Base-by-base conservation (phyloP, 805 yeast genomes). In the Sugiyamaella smithiae region DNA sequence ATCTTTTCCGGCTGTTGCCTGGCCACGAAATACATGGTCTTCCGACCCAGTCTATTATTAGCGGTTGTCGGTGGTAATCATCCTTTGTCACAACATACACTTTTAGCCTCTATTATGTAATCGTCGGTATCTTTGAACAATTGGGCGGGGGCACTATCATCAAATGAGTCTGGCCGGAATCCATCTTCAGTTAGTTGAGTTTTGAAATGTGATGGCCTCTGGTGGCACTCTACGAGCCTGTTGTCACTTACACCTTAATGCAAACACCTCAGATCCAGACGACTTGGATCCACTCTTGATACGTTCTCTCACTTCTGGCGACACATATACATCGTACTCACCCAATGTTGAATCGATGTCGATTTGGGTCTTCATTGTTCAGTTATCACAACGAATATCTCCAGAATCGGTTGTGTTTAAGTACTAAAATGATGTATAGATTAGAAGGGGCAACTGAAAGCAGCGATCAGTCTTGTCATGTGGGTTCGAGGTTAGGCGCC, bases 21-120 rank as follows among this genome's bases (percentile, higher is more conserved):
- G 56, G 5, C 66, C 67, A 2, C 57, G 37, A 43, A 62, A 62
- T 17, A 57, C 41, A 26, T 53, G 57, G 36, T 28, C 33, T 24
- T 55, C 55, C 8, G 43, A 11, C 19, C 20, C 26, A 24, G 43
- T 17, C 20, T 16, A 23, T 9, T 16, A 12, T 14, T 16, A 36
- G 16, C 16, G 5, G 12, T 4, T 23, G 6, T 12, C 8, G 14
- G 14, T 5, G 20, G 33, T 2, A 14, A 23, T n/a, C 23, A 14
- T 17, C 3, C 14, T 20, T 22, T 9, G 22, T 19, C 9, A 12
- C 2, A 23, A 43, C 40, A 26, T 43, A 32, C 46, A 20, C 24
- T 23, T 17, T 32, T 43, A 3, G 40, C 38, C 26, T 51, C 53
- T n/a, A 57, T 25, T 6, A 55, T 33, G 41, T 53, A 55, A 26